Conservation (phyloP, 2,329 filamentous ascomycete species). For the Ophiostoma sp. region DNA sequence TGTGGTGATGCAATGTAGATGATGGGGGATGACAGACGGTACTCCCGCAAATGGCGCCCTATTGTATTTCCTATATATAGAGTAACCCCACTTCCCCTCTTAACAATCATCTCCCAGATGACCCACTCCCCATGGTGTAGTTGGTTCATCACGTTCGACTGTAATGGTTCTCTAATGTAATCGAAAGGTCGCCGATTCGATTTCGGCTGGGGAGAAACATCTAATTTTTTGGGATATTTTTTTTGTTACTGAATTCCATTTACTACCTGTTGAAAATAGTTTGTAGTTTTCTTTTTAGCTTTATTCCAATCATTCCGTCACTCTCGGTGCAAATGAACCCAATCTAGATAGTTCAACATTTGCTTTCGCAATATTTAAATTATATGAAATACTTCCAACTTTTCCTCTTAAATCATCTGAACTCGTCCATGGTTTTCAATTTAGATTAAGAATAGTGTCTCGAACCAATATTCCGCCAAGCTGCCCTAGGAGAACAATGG, state of each 20-base stretch:
- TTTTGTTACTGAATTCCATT: background rate
- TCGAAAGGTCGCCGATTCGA: constrained; percentile 19
- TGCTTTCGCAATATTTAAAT: too few species aligned
- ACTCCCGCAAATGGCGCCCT: background rate
- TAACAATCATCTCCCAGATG: constrained; percentile 1
- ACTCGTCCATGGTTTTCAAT: too few species aligned
- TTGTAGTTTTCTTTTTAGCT: background rate
- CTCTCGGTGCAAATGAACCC: too few species aligned
- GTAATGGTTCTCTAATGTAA: constrained; percentile 16
- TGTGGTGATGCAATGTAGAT: background rate
- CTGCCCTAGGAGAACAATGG: background rate
- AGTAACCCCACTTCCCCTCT: fast-evolving
- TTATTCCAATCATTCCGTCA: background rate
- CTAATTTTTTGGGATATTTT: background rate
- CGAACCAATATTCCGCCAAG: background rate
- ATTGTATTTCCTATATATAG: background rate
- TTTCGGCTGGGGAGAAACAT: constrained; percentile 16
- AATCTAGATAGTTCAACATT: too few species aligned
- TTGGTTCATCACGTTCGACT: constrained; percentile 19
- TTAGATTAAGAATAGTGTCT: too few species aligned
- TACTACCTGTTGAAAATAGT: too few species aligned
- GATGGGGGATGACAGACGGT: too few species aligned
- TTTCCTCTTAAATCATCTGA: too few species aligned
- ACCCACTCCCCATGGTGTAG: constrained; percentile 17
- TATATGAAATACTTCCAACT: too few species aligned